Percentiles rank a stretch among this genome's conserved stretches.
These are phyloP conservation scores for Fusarium sp. DNA, from an alignment of 2,329 filamentous ascomycete genomes.

Conservation along the genomic window DNA sequence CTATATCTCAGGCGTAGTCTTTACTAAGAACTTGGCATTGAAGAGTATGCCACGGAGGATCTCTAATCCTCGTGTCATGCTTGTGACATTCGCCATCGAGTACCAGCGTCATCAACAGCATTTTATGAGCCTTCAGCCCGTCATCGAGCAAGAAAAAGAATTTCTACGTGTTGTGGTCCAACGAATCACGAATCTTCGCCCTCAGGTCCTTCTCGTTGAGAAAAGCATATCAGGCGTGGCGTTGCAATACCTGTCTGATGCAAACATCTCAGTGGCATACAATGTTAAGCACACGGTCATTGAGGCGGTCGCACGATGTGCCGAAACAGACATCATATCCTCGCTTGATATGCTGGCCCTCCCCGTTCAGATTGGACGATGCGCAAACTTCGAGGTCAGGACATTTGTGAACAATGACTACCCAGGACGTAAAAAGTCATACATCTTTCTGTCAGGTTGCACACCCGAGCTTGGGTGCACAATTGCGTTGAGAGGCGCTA, in stretches of 20 bases:
- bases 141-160: conserved; percentile 96
- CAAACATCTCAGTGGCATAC: conserved; percentile 91
- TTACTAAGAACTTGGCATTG: conserved; percentile 94
- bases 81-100: conserved; percentile 95
- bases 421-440: conserved; percentile 86
- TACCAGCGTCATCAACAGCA: conserved; percentile 89
- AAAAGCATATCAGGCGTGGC: conserved; percentile 93
- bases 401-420: conserved; percentile 87
- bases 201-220: conserved; percentile 89
- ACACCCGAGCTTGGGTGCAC: conserved; percentile 92
- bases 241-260: conserved; percentile 86
- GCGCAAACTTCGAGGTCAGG: conserved; percentile 91
- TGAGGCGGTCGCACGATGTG: conserved; percentile 92
- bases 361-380: conserved; percentile 78
- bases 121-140: conserved; percentile 97
- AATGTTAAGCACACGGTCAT: conserved; percentile 97
- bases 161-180: conserved; percentile 92
- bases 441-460: conserved; percentile 94
- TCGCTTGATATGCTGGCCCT: conserved; percentile 92
- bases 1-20: conserved; percentile 97
- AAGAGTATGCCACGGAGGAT: conserved; percentile 97
- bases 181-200: conserved; percentile 86
- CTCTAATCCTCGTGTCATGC: conserved; percentile 83
- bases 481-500: conserved; percentile 87
- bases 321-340: conserved; percentile 91